Base-by-base conservation (phyloP, 257 asterid genomes). In the Craterostigma plantagineum region DNA sequence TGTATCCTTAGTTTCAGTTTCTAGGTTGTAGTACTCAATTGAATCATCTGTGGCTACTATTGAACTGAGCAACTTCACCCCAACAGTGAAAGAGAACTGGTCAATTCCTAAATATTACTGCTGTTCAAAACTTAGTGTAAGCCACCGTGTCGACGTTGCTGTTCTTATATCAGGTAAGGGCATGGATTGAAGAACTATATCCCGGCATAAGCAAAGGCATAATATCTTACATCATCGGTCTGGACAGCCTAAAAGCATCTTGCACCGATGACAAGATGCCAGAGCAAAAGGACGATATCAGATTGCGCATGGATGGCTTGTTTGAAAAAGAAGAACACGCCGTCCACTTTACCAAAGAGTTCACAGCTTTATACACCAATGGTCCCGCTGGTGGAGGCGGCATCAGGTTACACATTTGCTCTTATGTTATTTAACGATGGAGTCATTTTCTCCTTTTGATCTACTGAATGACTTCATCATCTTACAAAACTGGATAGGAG, bases 351-450 rank as follows among this genome's bases (percentile, higher is more conserved):
- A 66, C 81, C 4, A 70, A 63, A 54, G 92, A 90, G 59, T 79
- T 90, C 64, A 71, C 73, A 11, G 95, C 98, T 53, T 65, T 90
- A 49, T 90, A 90, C 74, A 90, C 95, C 62, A 87, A 87, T 58
- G 98, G 98, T n/a, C 98, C 98, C 47, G 95, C 98, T 38, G 98
- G 95, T 58, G 95, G 98, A 38, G 93, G 95, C 17, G 95, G 98
- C 55, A 74, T 87, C 92, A 82, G 98, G 85, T 71, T 41, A 1
- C 11, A 36, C 3, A 2, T 36, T 12, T 36, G 8, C 14, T n/a
- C n/a, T n/a, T n/a, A n/a, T n/a, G n/a, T n/a, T n/a, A n/a, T n/a
- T n/a, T n/a, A n/a, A n/a, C n/a, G n/a, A n/a, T n/a, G n/a, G n/a
- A n/a, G n/a, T n/a, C n/a, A n/a, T n/a, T n/a, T 23, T 23, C 30